Evolutionary conservation across 2,329 filamentous ascomycete species (phyloP), one percentile per base, ranked within the genome.

Genomic region (Cercospora beticola): DNA sequence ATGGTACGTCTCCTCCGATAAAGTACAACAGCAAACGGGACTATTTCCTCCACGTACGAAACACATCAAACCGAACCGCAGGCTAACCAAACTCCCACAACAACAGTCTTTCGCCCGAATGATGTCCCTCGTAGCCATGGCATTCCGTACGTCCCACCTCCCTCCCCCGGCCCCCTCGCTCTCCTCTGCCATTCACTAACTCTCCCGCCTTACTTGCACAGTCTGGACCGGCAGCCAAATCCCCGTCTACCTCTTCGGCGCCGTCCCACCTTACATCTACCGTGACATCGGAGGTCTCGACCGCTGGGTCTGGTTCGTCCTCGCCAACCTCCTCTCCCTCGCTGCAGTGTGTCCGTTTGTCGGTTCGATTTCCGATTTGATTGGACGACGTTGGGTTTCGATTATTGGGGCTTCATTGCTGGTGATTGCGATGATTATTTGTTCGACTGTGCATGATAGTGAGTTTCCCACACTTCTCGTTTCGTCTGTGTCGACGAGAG

Each of bases 271-370:
- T 7, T 72, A 72, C 46, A 72, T 72, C 61, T 72, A 72, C 43
- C 69, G 67, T 9, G 71, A 72, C 54, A 72, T 72, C 18, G 71
- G 71, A 9, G 71, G 71, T 21, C 57, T 70, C 2, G 71, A 72
- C 63, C 64, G 71, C 23, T 72, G 71, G 71, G 67, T 72, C 6
- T 70, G 68, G 87, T 84, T 88, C 77, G 81, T 86, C 6, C 77
- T 82, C n/a, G 81, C 77, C 8, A 85, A 88, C 69, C 79, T 88
- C 3, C 82, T 88, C 8, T 82, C 85, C 1, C 82, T 86, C 26
- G 86, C 86, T 1, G 85, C 83, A 4, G 79, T 88, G 0, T 87
- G 85, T 70, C 86, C 86, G 7, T 88, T 92, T 71, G 89, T 91
- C 1, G 89, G 89, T 6, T 86, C 86, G 1, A 78, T 90, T 1